phyloP scores from a whole-genome alignment of 108 stramenopile genomes.

The Cylindrotheca fusiformis region DNA sequence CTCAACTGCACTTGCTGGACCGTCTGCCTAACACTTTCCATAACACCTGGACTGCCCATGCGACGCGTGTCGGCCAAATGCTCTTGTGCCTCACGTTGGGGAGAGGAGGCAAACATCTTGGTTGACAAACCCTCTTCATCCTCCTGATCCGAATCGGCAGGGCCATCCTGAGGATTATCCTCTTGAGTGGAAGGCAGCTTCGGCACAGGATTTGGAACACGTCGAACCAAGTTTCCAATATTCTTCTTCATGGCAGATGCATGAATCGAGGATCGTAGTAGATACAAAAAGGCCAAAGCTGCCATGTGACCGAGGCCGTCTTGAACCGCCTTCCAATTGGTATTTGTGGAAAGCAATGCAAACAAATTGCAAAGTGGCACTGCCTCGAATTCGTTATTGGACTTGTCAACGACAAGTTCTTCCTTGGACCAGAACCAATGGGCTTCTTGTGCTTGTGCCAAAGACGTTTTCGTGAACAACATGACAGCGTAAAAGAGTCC shows the following conservation, averaged over 20 bases:
- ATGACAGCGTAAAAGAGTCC: constrained; percentile 40
- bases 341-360: constrained; percentile 24
- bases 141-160: not conserved
- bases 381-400: not conserved
- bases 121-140: not conserved
- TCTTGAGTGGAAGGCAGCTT: not conserved
- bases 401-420: constrained; percentile 29
- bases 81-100: too few species aligned
- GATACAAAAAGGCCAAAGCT: constrained; percentile 69
- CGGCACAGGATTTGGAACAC: constrained; percentile 11
- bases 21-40: not conserved
- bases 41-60: not conserved
- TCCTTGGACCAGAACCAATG: constrained; percentile 61
- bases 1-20: not conserved
- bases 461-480: constrained; percentile 33
- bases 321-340: constrained; percentile 61
- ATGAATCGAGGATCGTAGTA: constrained; percentile 71
- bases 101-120: not conserved
- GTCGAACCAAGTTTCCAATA: constrained; percentile 36
- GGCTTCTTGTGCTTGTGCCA: constrained; percentile 48
- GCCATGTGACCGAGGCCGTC: constrained; percentile 44
- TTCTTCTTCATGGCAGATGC: constrained; percentile 59
- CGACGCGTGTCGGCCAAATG: too few species aligned
- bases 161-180: not conserved
- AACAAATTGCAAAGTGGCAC: constrained; percentile 40